Base-by-base conservation (phyloP, 331 rosid genomes). In the Acacia pycnantha region DNA sequence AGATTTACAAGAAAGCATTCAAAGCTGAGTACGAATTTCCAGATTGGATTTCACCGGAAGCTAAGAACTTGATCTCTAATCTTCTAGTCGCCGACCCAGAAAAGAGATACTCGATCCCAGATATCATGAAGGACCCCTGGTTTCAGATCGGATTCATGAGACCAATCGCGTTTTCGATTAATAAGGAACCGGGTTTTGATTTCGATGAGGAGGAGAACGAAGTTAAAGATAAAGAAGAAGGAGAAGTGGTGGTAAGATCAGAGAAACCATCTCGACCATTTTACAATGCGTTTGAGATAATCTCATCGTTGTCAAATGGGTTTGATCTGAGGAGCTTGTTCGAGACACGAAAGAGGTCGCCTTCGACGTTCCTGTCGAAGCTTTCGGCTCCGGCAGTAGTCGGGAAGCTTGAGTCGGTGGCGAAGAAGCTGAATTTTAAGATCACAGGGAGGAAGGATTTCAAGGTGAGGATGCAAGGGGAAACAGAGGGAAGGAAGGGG, bases 261-360 rank as follows among this genome's bases (percentile, higher is more conserved):
- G 75, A 19, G 8, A 82, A 76, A 27, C 89, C 96, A 0, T 37
- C 90, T 0, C 90, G 95, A 0, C 97, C 95, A 2, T 94, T 90
- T 79, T 90, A 87, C 81, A 94, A 94, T 11, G 98, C 97, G 0
- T 94, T 92, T 46, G 94, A 94, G 87, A 88, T 94, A 14, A 92
- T 94, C 19, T 90, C 98, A 0, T 88, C 97, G 0, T 78, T 94
- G 83, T 92, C 98, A 0, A 84, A 88, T 10, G 94, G 95, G 8
- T 92, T 94, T 65, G 92, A 94, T 72, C 78, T 94, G 35, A 89
- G 94, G 18, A 90, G 67, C 72, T 73, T 94, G 88, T 94, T 94
- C 8, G 97, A 94, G 90, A 89, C 81, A 1, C 79, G 87, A 82
- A 92, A 83, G 82, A 88, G 83, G 33, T 76, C 85, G 0, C 84